Conservation (phyloP, 805 yeast genomes). For the Pichia cabralensis region DNA sequence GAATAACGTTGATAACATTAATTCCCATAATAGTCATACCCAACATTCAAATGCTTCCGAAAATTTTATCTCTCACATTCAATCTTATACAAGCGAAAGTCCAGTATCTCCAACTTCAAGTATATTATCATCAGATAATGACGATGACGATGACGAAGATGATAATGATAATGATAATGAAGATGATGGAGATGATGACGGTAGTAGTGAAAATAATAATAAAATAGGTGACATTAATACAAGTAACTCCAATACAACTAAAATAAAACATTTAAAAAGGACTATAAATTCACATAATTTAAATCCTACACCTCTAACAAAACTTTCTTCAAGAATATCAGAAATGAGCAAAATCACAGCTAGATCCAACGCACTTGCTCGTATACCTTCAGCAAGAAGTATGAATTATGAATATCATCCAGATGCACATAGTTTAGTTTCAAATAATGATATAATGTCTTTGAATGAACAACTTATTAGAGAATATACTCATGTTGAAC, state of each 20-base stretch:
- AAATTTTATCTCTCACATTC: too few relatives aligned
- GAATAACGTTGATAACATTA: too few relatives aligned
- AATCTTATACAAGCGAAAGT: constrained; percentile 1
- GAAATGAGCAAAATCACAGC: constrained; percentile 5
- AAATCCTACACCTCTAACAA: constrained; percentile 5
- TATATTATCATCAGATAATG: constrained; percentile 2
- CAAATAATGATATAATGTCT: constrained; percentile 11
- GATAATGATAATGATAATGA: too few relatives aligned
- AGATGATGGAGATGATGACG: too few relatives aligned
- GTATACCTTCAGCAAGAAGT: constrained; percentile 27
- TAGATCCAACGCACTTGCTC: constrained; percentile 12
- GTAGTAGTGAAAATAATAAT: too few relatives aligned
- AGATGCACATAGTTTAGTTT: too few relatives aligned
- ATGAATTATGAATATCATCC: too few relatives aligned
- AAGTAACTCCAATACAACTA: not conserved
- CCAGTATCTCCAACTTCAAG: constrained; percentile 10
- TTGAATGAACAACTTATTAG: constrained; percentile 23
- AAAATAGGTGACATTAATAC: too few relatives aligned
- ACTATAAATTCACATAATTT: not conserved
- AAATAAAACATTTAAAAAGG: not conserved
- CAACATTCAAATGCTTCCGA: too few relatives aligned
- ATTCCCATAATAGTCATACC: too few relatives aligned
- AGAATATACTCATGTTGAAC: constrained; percentile 28
- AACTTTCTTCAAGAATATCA: constrained; percentile 3
- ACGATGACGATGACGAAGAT: too few relatives aligned